Evolutionary conservation across 192 early-diverging fungal genomes (phyloP).

Genomic region (Phycomyces nitens): DNA sequence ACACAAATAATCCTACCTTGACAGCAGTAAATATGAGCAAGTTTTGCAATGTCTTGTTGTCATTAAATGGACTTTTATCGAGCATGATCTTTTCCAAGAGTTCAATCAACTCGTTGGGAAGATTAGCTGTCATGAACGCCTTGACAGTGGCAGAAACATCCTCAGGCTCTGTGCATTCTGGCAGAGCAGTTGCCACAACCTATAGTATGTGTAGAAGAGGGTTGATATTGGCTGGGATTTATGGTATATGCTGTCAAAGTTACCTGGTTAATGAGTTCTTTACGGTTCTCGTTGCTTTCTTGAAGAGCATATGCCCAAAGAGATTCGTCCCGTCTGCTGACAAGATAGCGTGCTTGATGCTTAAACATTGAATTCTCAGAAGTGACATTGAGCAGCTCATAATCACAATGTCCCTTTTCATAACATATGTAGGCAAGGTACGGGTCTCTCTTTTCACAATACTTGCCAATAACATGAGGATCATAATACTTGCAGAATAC

Average conservation of each 20-base stretch:
- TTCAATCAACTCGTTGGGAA: slow-evolving; percentile 96
- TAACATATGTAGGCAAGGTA: slow-evolving; percentile 94
- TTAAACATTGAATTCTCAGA: slow-evolving; percentile 99
- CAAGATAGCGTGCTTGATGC: slow-evolving; percentile 96
- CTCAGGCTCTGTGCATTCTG: slow-evolving; percentile 95
- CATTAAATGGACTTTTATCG: slow-evolving; percentile 87
- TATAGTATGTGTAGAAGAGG: no score
- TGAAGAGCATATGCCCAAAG: slow-evolving; percentile 86
- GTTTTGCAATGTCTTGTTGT: slow-evolving; percentile 96
- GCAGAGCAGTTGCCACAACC: slow-evolving; percentile 83
- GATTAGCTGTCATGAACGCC: slow-evolving; percentile 95
- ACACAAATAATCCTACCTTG: slow-evolving; percentile 45
- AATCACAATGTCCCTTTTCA: slow-evolving; percentile 91
- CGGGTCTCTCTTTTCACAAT: slow-evolving; percentile 99
- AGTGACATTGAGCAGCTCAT: slow-evolving; percentile 89
- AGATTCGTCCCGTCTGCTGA: slow-evolving; percentile 77
- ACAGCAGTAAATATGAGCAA: slow-evolving; percentile 96
- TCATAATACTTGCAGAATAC: slow-evolving; percentile 60
- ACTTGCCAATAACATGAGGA: slow-evolving; percentile 89
- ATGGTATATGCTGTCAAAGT: no score
- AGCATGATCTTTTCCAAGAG: slow-evolving; percentile 94
- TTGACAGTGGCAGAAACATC: slow-evolving; percentile 98
- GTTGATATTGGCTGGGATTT: no score
- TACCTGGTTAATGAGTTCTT: slow-evolving; percentile 86
- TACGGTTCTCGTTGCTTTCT: slow-evolving; percentile 75